Evolutionary conservation across 352 stramenopile species (phyloP).

Genomic region (Globisporangium abappressorium): DNA sequence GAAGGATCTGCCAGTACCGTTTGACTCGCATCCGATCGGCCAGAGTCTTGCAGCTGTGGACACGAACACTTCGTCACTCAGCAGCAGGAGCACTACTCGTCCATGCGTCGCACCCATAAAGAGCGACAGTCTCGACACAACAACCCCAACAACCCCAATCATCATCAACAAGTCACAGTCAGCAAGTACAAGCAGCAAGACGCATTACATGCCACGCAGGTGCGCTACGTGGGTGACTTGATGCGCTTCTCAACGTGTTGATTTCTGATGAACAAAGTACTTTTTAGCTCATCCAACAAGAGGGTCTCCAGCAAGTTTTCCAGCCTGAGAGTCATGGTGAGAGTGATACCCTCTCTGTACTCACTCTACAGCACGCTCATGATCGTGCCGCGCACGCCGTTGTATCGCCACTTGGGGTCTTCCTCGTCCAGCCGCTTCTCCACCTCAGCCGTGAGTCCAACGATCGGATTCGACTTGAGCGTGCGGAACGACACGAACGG

Average conservation of each 20-base stretch:
- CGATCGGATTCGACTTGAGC: conserved; percentile 69
- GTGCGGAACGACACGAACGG: conserved; percentile 70
- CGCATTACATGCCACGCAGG: neutral
- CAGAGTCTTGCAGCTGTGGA: neutral
- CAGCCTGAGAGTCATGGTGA: neutral
- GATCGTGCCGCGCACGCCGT: conserved; percentile 67
- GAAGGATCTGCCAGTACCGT: neutral
- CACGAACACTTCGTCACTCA: neutral
- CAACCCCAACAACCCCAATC: neutral
- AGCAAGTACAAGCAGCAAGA: neutral
- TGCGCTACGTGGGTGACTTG: neutral
- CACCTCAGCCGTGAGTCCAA: conserved; percentile 41
- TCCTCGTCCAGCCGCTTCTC: conserved; percentile 47
- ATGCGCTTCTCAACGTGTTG: neutral
- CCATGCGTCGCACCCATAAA: neutral
- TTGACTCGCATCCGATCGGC: neutral
- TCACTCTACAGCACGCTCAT: conserved; percentile 42
- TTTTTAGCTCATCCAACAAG: neutral
- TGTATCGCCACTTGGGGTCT: conserved; percentile 60
- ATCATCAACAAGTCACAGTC: neutral
- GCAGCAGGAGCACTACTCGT: neutral
- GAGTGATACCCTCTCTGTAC: neutral
- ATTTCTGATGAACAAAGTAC: neutral
- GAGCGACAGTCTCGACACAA: neutral
- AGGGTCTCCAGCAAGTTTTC: too few species aligned